Evolutionary conservation across 306 rosid species (phyloP).

Genomic region (Adenanthera pavonina): DNA sequence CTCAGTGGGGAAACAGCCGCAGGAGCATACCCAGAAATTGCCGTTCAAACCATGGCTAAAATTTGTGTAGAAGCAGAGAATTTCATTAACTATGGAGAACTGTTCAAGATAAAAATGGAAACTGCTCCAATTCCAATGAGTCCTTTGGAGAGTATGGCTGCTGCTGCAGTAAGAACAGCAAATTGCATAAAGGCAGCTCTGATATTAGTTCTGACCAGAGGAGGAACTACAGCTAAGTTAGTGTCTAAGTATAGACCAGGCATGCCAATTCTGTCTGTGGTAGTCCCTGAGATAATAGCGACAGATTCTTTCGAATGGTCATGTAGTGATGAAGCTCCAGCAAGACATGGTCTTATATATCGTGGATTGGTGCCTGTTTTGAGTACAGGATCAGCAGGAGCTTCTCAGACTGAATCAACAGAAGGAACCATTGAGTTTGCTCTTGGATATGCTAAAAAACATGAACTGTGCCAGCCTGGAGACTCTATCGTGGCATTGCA

Average conservation of each 20-base stretch:
- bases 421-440: constrained; percentile 24
- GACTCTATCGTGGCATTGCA: constrained; percentile 36
- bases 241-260: constrained; percentile 66
- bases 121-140: constrained; percentile 35
- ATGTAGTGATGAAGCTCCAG: constrained; percentile 29
- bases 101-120: constrained; percentile 31
- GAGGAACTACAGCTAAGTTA: constrained; percentile 52
- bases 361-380: constrained; percentile 34
- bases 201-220: constrained; percentile 47
- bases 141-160: constrained; percentile 49
- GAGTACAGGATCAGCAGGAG: constrained; percentile 20
- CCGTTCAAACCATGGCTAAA: constrained; percentile 47
- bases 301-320: constrained; percentile 55
- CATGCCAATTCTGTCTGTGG: constrained; percentile 60
- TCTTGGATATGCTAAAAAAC: constrained; percentile 7
- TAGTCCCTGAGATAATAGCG: constrained; percentile 48
- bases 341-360: constrained; percentile 36
- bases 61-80: constrained; percentile 49
- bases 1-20: constrained; percentile 56
- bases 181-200: constrained; percentile 40
- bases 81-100: constrained; percentile 37
- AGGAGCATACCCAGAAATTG: constrained; percentile 49
- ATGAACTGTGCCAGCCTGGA: constrained; percentile 21
- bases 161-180: constrained; percentile 46
- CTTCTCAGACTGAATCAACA: constrained; percentile 32